phyloP scores from a whole-genome alignment of 2,329 filamentous ascomycete genomes.

The Didymella pinodella region DNA sequence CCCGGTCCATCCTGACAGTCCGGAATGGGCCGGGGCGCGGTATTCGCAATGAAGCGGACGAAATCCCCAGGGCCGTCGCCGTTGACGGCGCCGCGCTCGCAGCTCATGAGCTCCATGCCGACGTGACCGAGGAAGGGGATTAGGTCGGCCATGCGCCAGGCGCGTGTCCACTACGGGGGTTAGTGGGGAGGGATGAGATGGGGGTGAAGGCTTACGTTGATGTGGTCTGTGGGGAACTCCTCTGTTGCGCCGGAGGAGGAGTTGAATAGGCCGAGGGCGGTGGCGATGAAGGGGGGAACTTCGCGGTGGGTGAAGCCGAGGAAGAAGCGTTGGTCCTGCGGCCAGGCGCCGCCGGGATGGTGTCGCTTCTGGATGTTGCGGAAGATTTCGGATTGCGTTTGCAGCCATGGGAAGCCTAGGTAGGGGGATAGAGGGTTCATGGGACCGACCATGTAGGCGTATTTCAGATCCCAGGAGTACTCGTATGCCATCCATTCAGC shows the following conservation, averaged over 20 bases:
- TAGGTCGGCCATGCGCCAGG: slow-evolving; percentile 69
- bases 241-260: slow-evolving; percentile 70
- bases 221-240: slow-evolving; percentile 64
- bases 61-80: slow-evolving; percentile 55
- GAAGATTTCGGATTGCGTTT: slow-evolving; percentile 60
- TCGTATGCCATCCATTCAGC: slow-evolving; percentile 71
- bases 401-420: slow-evolving; percentile 71
- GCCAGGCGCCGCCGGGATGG: slow-evolving; percentile 53
- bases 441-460: slow-evolving; percentile 71
- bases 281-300: slow-evolving; percentile 70
- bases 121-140: slow-evolving; percentile 72
- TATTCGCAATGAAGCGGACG: slow-evolving; percentile 61
- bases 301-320: slow-evolving; percentile 74
- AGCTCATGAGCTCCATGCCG: slow-evolving; percentile 70
- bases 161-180: slow-evolving; percentile 58
- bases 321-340: slow-evolving; percentile 64
- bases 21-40: slow-evolving; percentile 57
- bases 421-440: slow-evolving; percentile 64
- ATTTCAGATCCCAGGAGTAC: slow-evolving; percentile 68
- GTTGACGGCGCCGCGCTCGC: slow-evolving; percentile 61
- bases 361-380: slow-evolving; percentile 38
- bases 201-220: slow-evolving; percentile 52
- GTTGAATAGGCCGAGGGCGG: slow-evolving; percentile 73
- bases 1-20: slow-evolving; percentile 59
- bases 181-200: neutral